These are phyloP conservation scores for Ambrosia hybrid DNA, from an alignment of 140 eudicot genomes.

Conservation along the genomic window DNA sequence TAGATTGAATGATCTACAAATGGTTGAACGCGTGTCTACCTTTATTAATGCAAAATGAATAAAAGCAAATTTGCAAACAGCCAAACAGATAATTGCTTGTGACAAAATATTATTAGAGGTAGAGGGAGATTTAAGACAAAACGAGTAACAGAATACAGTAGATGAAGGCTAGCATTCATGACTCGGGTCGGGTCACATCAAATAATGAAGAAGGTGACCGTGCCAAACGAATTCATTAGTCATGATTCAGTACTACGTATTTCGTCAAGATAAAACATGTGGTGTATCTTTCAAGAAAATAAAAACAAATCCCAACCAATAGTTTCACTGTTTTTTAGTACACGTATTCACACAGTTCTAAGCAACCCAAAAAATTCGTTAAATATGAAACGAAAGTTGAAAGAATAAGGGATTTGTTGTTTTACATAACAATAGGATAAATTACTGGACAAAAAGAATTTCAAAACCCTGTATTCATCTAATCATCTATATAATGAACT, in stretches of 20 bases:
- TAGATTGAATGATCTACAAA: not conserved
- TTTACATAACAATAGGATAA: not conserved
- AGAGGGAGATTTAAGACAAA: not conserved
- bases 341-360: not conserved
- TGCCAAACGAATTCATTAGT: not conserved
- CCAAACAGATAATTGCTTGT: not conserved
- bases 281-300: not conserved
- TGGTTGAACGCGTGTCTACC: too few species aligned
- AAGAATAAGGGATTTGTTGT: conserved; percentile 8
- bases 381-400: not conserved
- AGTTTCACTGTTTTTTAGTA: not conserved
- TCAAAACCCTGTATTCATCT: too few species aligned
- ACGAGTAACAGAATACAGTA: not conserved
- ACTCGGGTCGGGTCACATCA: not conserved
- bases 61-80: conserved; percentile 8
- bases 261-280: not conserved
- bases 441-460: too few species aligned
- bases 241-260: not conserved
- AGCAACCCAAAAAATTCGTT: not conserved
- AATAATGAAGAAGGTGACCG: conserved; percentile 2
- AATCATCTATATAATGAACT: not conserved
- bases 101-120: not conserved
- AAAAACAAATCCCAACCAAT: not conserved
- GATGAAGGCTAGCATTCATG: not conserved
- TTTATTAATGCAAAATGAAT: not conserved